phyloP scores from a whole-genome alignment of 345 rosid species.

The Eucalyptus regnans region DNA sequence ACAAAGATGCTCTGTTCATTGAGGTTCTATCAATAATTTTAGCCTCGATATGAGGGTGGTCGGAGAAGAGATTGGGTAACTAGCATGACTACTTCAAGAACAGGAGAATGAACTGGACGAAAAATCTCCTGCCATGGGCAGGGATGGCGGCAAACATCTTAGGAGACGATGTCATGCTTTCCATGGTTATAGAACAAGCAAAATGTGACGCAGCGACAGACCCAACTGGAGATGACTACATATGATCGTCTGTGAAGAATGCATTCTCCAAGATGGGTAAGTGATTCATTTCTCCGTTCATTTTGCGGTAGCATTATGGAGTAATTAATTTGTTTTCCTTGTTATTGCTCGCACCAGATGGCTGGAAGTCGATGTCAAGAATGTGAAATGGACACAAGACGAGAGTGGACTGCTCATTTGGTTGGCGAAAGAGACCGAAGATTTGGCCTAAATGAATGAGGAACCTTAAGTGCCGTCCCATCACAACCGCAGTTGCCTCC shows the following conservation, averaged over 20 bases:
- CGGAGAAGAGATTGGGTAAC: constrained; percentile 56
- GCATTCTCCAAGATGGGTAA: constrained; percentile 56
- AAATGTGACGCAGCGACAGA: constrained; percentile 35
- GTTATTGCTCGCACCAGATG: constrained; percentile 12
- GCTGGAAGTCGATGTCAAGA: constrained; percentile 37
- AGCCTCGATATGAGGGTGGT: constrained; percentile 72
- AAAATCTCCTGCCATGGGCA: constrained; percentile 60
- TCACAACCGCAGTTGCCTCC: constrained; percentile 56
- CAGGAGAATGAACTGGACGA: constrained; percentile 41
- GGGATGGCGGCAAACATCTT: constrained; percentile 48
- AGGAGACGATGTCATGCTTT: constrained; percentile 45
- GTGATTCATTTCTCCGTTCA: background rate
- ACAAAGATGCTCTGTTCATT: constrained; percentile 46
- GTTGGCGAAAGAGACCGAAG: constrained; percentile 66
- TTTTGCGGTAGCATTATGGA: background rate
- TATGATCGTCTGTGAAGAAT: constrained; percentile 54
- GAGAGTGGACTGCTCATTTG: constrained; percentile 42
- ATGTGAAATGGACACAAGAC: constrained; percentile 27
- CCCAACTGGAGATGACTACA: constrained; percentile 44
- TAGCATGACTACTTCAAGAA: constrained; percentile 69
- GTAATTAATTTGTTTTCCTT: background rate
- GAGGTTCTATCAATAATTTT: constrained; percentile 46
- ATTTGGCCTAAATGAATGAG: constrained; percentile 58
- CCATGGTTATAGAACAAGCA: constrained; percentile 14
- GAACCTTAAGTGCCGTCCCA: constrained; percentile 65